Evolutionary conservation across 768 basidiomycete genomes (phyloP).

Genomic region (Leccinum longicurvipes): DNA sequence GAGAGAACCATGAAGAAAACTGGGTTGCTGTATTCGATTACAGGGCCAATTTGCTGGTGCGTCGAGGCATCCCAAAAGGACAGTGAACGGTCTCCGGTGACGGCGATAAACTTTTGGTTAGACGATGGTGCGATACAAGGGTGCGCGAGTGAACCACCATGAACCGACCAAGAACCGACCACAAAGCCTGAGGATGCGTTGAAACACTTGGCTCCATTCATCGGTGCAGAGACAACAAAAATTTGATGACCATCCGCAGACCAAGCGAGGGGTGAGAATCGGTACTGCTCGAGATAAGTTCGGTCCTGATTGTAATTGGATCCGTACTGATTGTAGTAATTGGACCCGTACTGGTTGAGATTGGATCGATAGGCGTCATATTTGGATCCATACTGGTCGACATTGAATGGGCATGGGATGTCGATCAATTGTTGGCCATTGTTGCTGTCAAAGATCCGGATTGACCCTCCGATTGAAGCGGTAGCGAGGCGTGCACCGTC

Average conservation of each 20-base stretch:
- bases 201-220: not conserved
- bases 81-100: not conserved
- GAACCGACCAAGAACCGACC: not conserved
- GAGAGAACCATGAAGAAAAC: not conserved
- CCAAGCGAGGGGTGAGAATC: not conserved
- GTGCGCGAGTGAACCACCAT: not conserved
- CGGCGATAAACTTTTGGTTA: not conserved
- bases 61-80: not conserved
- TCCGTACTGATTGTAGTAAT: too few relatives aligned
- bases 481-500: not conserved
- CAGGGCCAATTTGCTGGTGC: not conserved
- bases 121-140: not conserved
- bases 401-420: not conserved
- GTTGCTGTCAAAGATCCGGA: not conserved
- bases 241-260: not conserved
- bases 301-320: too few relatives aligned
- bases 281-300: too few relatives aligned
- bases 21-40: not conserved
- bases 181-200: not conserved
- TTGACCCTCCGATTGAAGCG: not conserved
- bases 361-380: too few relatives aligned
- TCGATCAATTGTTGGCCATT: not conserved
- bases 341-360: too few relatives aligned
- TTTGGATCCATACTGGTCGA: too few relatives aligned
- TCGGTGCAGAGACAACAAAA: not conserved